Evolutionary conservation across 75 land plant species (phyloP), one percentile per base, ranked within the genome.

Genomic region (Selaginella tamariscina): DNA sequence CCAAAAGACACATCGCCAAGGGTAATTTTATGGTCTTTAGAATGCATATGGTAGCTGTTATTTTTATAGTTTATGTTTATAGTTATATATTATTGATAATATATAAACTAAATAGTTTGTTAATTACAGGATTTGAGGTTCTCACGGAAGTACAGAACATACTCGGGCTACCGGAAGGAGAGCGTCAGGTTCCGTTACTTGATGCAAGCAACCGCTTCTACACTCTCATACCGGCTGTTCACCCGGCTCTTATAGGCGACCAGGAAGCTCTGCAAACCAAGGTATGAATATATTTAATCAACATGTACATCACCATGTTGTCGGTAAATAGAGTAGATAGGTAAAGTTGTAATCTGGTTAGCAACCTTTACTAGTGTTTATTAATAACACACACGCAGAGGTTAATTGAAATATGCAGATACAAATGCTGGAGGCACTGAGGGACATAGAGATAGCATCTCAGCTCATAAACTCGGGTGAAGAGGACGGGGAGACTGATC

Each of bases 201-300:
- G 91, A 85, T 79, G 96, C 91, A 31, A 94, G 98, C 82, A 94
- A 94, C 72, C 82, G 91, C 0, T 94, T 94, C 74, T 89, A 89
- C 77, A 94, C 98, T 15, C 63, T 94, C 29, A 88, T 94, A 44
- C 98, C 98, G 31, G 81, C 97, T 26, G 80, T 90, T 73, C 98
- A 94, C 71, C 98, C 98, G 1, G 85, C 78, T 78, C 68, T 94
- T 49, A 94, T 94, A 27, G 69, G 71, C 59, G 84, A 80, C 74
- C 82, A 90, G 68, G 81, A 80, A 49, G 84, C 77, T 72, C 83
- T 94, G 54, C 83, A 80, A 72, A 76, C 85, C 5, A 94, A 94
- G 96, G 98, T 94, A 21, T 33, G n/a, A n/a, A n/a, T n/a, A n/a
- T n/a, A n/a, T n/a, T n/a, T n/a, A n/a, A n/a, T n/a, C n/a, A n/a